A percentile compares a stretch with the other conserved stretches of the same genome.
phyloP scores from a whole-genome alignment of 1,139 yeast genomes.

The Kurtzmaniella quercitrusa region DNA sequence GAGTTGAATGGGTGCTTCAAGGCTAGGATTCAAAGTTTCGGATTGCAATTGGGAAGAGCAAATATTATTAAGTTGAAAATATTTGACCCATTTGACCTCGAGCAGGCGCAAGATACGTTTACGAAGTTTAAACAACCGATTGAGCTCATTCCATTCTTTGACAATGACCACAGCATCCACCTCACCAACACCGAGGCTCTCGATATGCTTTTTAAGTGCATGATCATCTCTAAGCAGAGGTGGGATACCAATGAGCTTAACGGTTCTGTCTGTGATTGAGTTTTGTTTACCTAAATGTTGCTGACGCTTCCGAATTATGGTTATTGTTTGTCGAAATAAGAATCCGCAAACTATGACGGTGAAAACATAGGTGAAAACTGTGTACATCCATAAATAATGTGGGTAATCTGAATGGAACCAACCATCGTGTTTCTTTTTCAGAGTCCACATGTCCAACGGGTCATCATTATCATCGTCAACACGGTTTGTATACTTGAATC shows the following conservation, averaged over 20 bases:
- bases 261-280: slow-evolving; percentile 45
- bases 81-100: slow-evolving; percentile 77
- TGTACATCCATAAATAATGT: slow-evolving; percentile 36
- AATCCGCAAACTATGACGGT: slow-evolving; percentile 32
- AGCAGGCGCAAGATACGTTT: slow-evolving; percentile 48
- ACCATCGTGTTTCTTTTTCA: not conserved
- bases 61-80: slow-evolving; percentile 28
- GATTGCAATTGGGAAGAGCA: slow-evolving; percentile 29
- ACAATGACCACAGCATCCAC: slow-evolving; percentile 77
- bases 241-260: slow-evolving; percentile 54
- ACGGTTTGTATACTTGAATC: slow-evolving; percentile 67
- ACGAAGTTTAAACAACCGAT: slow-evolving; percentile 60
- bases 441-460: slow-evolving; percentile 5
- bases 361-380: slow-evolving; percentile 40
- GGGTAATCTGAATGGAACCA: slow-evolving; percentile 12
- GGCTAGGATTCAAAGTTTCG: slow-evolving; percentile 21
- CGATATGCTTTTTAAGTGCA: slow-evolving; percentile 68
- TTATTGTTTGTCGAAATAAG: slow-evolving; percentile 33
- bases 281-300: slow-evolving; percentile 39
- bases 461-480: slow-evolving; percentile 51
- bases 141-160: slow-evolving; percentile 77
- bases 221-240: slow-evolving; percentile 69
- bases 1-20: slow-evolving; percentile 24
- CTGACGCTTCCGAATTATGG: slow-evolving; percentile 39
- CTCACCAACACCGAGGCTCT: slow-evolving; percentile 71